Percentiles rank a stretch among this genome's conserved stretches.
Evolutionary conservation across 805 yeast genomes (phyloP).

Genomic region (Candida caryicola): DNA sequence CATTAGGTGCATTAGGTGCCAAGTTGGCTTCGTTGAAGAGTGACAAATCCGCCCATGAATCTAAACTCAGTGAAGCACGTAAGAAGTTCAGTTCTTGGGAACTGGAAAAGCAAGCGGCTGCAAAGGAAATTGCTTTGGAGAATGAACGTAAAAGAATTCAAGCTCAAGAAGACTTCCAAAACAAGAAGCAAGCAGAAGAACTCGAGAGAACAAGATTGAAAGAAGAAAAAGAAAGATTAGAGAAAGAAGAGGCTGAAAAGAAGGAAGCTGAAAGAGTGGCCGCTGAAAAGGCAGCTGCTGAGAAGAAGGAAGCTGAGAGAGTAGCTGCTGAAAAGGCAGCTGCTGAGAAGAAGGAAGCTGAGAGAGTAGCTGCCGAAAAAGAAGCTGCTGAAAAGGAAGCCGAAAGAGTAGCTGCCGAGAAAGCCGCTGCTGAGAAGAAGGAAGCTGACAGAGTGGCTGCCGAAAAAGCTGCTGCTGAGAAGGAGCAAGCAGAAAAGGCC

Average conservation of each 20-base stretch:
- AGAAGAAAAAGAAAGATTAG: constrained; percentile 15
- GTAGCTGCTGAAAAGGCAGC: constrained; percentile 19
- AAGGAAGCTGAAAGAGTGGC: constrained; percentile 27
- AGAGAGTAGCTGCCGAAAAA: constrained; percentile 20
- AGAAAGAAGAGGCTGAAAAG: constrained; percentile 26
- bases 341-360: constrained; percentile 23
- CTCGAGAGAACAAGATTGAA: constrained; percentile 13
- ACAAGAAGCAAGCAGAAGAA: constrained; percentile 15
- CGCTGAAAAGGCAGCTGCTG: constrained; percentile 14
- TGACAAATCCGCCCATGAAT: constrained; percentile 36
- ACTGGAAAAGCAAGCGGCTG: constrained; percentile 42
- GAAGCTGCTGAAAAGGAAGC: constrained; percentile 22
- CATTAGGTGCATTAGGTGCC: constrained; percentile 44
- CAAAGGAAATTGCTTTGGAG: constrained; percentile 33
- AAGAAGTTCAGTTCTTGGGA: constrained; percentile 43
- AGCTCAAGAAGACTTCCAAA: constrained; percentile 37
- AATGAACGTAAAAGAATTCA: constrained; percentile 36
- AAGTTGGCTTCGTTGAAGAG: constrained; percentile 37
- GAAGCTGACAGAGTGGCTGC: constrained; percentile 10
- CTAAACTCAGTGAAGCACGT: constrained; percentile 41
- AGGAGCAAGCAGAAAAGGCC: constrained; percentile 9
- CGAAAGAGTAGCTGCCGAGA: constrained; percentile 22
- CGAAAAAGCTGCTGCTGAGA: constrained; percentile 12
- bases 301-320: constrained; percentile 26
- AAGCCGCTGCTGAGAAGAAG: constrained; percentile 14